Percentiles rank a stretch among this genome's conserved stretches.
Conservation (phyloP, 2,329 filamentous ascomycete species). For the Fusarium albosuccineum region DNA sequence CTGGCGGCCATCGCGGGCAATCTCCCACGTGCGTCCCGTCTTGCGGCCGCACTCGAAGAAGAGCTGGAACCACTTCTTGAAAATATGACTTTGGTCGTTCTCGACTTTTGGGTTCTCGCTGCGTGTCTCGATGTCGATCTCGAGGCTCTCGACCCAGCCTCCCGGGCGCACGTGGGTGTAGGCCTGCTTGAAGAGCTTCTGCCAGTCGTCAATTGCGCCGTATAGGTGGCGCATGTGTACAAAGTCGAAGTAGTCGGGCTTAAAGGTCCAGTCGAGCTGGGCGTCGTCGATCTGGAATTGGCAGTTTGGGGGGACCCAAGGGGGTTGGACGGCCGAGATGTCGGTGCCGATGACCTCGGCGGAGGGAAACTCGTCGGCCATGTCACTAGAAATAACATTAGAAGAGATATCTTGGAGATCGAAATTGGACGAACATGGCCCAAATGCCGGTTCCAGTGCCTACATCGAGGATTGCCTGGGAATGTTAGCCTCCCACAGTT, state of each 20-base stretch:
- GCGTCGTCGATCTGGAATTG: conserved; percentile 53
- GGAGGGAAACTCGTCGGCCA: conserved; percentile 48
- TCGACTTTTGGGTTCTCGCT: conserved; percentile 24
- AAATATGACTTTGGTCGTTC: conserved; percentile 35
- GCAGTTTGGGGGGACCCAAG: conserved; percentile 48
- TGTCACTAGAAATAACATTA: conserved; percentile 23
- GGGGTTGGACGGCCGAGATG: conserved; percentile 52
- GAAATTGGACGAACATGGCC: conserved; percentile 51
- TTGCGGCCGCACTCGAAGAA: conserved; percentile 46
- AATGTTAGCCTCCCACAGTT: background rate
- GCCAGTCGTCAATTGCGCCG: conserved; percentile 69
- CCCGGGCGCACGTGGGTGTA: conserved; percentile 61
- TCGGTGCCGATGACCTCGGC: conserved; percentile 52
- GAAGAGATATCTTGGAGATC: background rate
- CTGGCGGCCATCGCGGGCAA: conserved; percentile 38
- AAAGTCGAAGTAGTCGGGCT: conserved; percentile 63
- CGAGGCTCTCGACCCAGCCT: conserved; percentile 47
- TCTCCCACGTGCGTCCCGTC: conserved; percentile 44
- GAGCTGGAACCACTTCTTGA: conserved; percentile 44
- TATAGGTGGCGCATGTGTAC: conserved; percentile 69
- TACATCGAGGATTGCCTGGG: conserved; percentile 58
- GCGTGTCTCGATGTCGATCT: conserved; percentile 36
- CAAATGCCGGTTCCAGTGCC: conserved; percentile 71
- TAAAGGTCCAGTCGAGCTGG: conserved; percentile 59
- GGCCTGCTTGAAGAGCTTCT: conserved; percentile 64